These are phyloP conservation scores for Claviceps pazoutovae DNA, from an alignment of 2,329 filamentous ascomycete species.

Conservation along the genomic window DNA sequence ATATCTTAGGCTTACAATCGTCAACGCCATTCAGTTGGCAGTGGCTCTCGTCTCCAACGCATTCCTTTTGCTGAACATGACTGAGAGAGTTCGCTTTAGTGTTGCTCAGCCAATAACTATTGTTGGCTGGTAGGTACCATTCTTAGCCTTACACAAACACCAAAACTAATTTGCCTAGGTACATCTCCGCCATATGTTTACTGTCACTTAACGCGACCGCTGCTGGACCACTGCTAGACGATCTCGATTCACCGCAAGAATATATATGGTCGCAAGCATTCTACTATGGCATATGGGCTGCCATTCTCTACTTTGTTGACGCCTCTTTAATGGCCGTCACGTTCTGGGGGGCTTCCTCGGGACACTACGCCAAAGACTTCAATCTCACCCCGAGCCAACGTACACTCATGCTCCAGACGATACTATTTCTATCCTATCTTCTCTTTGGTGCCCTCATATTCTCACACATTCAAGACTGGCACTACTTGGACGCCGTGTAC, in stretches of 20 bases:
- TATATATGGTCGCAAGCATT: slow-evolving; percentile 68
- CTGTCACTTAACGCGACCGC: slow-evolving; percentile 53
- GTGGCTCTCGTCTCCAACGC: slow-evolving; percentile 68
- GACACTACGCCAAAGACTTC: slow-evolving; percentile 68
- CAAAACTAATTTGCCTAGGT: slow-evolving; percentile 19
- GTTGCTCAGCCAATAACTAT: slow-evolving; percentile 77
- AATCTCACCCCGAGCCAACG: slow-evolving; percentile 65
- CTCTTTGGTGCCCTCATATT: slow-evolving; percentile 67
- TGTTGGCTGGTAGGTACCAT: slow-evolving; percentile 49
- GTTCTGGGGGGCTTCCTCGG: slow-evolving; percentile 56
- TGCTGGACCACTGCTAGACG: slow-evolving; percentile 35
- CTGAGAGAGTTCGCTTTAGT: slow-evolving; percentile 62
- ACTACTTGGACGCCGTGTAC: slow-evolving; percentile 64
- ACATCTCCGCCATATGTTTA: slow-evolving; percentile 49
- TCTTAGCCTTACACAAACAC: background rate
- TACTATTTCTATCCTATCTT: slow-evolving; percentile 70
- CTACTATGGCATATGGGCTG: slow-evolving; percentile 73
- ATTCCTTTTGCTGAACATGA: slow-evolving; percentile 79
- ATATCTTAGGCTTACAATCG: slow-evolving; percentile 46
- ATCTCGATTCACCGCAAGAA: slow-evolving; percentile 24
- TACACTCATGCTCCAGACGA: slow-evolving; percentile 82
- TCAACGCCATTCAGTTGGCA: slow-evolving; percentile 67
- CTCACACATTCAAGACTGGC: slow-evolving; percentile 56
- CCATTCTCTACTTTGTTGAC: slow-evolving; percentile 65
- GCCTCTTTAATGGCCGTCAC: slow-evolving; percentile 66